A percentile compares a stretch with the other conserved stretches of the same genome.
phyloP scores from a whole-genome alignment of 73 alveolate species.

The Tetrahymena elliotti region DNA sequence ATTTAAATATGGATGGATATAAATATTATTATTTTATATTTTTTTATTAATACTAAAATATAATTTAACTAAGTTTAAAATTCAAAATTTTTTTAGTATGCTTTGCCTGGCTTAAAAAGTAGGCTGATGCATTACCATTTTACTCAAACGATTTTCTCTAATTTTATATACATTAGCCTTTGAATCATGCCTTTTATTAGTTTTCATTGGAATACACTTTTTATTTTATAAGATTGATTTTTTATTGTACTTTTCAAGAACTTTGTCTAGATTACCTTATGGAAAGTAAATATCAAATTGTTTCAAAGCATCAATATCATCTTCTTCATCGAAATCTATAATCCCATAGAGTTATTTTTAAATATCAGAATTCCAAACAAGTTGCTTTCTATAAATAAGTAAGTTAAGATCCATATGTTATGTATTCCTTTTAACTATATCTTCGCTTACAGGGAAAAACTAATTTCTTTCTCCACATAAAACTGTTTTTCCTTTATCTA shows the following conservation, averaged over 20 bases:
- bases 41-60: too few relatives aligned
- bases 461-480: not conserved
- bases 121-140: not conserved
- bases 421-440: not conserved
- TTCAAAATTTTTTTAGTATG: not conserved
- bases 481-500: not conserved
- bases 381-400: not conserved
- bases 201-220: not conserved
- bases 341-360: not conserved
- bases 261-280: not conserved
- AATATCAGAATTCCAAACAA: not conserved
- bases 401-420: not conserved
- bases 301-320: not conserved
- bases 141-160: not conserved
- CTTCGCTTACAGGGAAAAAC: not conserved
- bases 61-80: too few relatives aligned
- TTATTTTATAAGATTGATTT: not conserved
- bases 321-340: not conserved
- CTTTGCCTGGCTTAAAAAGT: not conserved
- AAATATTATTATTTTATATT: too few relatives aligned
- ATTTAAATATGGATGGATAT: too few relatives aligned
- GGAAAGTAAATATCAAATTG: not conserved
- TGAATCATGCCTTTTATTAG: not conserved
- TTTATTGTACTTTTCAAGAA: not conserved
- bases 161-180: not conserved